These are phyloP conservation scores for Syzygium malaccense DNA, from an alignment of 441 rosid species.

Conservation along the genomic window DNA sequence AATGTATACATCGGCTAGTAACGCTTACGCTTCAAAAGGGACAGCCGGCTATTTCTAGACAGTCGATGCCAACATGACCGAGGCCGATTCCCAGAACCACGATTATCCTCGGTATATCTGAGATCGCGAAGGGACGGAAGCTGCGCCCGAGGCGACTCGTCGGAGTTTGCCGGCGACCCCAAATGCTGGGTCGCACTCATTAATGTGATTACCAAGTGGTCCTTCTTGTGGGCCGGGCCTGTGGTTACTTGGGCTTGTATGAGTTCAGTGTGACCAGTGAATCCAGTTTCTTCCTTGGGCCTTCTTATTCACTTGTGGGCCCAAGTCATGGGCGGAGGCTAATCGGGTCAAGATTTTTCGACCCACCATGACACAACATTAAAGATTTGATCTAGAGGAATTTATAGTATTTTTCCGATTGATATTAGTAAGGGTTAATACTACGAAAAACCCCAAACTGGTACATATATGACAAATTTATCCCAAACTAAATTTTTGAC, in stretches of 20 bases:
- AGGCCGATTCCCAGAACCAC: neutral
- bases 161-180: neutral
- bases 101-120: accelerated
- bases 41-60: neutral
- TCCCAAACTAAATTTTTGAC: no score
- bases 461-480: no score
- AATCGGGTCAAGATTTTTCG: neutral
- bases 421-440: neutral
- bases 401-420: neutral
- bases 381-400: neutral
- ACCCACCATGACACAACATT: neutral
- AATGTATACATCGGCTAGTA: neutral
- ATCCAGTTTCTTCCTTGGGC: neutral
- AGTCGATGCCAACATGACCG: no score
- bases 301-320: neutral
- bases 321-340: neutral
- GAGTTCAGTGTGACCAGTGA: neutral
- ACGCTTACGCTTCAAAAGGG: neutral
- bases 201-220: neutral
- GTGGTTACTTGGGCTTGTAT: neutral
- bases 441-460: no score
- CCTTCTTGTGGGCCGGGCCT: neutral
- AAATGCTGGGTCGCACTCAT: neutral
- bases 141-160: neutral
- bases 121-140: neutral